These are phyloP conservation scores for Piloderma croceum DNA, from an alignment of 768 basidiomycete genomes.

Conservation along the genomic window DNA sequence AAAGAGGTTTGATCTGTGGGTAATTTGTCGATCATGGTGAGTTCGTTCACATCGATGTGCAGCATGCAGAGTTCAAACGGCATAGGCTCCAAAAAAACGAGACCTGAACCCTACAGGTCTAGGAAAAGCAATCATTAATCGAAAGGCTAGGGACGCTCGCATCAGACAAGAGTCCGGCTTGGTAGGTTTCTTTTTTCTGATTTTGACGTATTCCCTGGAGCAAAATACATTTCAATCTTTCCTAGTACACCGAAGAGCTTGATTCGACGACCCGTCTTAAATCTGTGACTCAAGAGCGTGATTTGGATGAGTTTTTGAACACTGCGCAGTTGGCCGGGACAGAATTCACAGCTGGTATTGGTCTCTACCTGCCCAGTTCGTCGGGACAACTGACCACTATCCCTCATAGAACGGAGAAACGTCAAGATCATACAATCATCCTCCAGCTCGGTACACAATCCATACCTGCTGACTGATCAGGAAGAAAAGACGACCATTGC, in stretches of 20 bases:
- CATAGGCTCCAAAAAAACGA: conserved; percentile 57
- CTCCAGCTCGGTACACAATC: conserved; percentile 57
- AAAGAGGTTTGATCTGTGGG: too few relatives aligned
- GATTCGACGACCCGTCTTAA: conserved; percentile 65
- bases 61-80: too few relatives aligned
- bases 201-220: conserved; percentile 3
- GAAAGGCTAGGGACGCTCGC: conserved; percentile 72
- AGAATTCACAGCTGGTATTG: conserved; percentile 88
- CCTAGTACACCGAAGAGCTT: conserved; percentile 79
- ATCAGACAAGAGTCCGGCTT: conserved; percentile 57
- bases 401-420: conserved; percentile 61
- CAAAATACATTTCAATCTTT: conserved; percentile 7
- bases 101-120: conserved; percentile 75
- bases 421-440: conserved; percentile 70
- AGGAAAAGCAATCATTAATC: conserved; percentile 94
- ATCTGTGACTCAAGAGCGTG: conserved; percentile 93
- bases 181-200: conserved; percentile 35
- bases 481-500: conserved; percentile 73
- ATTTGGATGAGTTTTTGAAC: conserved; percentile 92
- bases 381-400: conserved; percentile 3
- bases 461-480: conserved; percentile 75
- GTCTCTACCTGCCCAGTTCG: not conserved
- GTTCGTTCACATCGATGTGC: too few relatives aligned
- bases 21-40: too few relatives aligned
- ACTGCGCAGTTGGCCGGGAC: conserved; percentile 93